A percentile compares a stretch with the other conserved stretches of the same genome.
Evolutionary conservation across 768 basidiomycete species (phyloP).

Genomic region (Serendipita vermifera): DNA sequence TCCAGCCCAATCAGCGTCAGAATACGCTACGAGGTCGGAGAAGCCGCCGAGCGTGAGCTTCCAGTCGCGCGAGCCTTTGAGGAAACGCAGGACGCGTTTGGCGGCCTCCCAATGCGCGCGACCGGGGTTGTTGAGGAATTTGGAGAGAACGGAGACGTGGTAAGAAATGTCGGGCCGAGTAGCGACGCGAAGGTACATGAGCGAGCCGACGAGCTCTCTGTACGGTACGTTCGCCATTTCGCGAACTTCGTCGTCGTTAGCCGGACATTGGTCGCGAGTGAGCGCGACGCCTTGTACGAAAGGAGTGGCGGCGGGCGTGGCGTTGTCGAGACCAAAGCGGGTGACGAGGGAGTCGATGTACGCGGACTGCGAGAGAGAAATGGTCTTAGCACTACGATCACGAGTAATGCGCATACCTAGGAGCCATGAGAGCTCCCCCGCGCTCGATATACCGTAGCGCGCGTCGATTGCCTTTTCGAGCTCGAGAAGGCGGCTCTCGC

Average conservation of each 20-base stretch:
- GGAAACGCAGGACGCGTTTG: constrained; percentile 19
- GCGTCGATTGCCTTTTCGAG: constrained; percentile 7
- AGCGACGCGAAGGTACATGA: constrained; percentile 21
- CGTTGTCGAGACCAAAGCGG: background rate
- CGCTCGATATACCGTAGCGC: background rate
- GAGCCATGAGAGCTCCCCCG: background rate
- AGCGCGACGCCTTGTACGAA: background rate
- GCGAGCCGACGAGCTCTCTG: constrained; percentile 15
- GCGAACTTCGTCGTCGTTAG: background rate
- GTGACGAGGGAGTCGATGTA: constrained; percentile 3
- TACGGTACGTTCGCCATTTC: background rate
- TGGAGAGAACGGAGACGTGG: constrained; percentile 16
- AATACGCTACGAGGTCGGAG: constrained; percentile 11
- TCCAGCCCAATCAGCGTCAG: constrained; percentile 19
- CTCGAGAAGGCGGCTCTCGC: background rate
- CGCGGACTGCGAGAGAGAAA: background rate
- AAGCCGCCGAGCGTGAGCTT: constrained; percentile 7
- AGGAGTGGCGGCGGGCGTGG: background rate
- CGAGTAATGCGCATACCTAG: background rate
- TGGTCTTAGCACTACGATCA: background rate
- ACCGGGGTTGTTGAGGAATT: constrained; percentile 18
- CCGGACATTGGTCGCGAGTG: background rate
- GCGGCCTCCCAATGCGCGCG: constrained; percentile 18
- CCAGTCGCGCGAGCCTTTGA: constrained; percentile 12
- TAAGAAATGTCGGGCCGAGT: constrained; percentile 25